A percentile compares a stretch with the other conserved stretches of the same genome.
These are phyloP conservation scores for Candida sojae DNA, from an alignment of 1,139 yeast species.

Conservation along the genomic window DNA sequence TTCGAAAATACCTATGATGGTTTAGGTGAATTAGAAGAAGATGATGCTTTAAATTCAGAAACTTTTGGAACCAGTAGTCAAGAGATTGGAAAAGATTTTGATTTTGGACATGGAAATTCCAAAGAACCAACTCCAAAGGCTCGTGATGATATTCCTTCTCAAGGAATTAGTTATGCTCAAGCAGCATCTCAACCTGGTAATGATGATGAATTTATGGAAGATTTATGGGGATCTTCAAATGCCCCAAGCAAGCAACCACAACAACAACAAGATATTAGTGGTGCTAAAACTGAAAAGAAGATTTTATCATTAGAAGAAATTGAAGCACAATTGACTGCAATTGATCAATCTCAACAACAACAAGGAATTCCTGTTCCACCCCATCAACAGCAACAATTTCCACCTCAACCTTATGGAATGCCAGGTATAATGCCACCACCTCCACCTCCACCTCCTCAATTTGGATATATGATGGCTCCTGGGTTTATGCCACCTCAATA, in stretches of 20 bases:
- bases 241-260: conserved; percentile 25
- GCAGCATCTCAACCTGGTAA: conserved; percentile 44
- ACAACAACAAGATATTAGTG: conserved; percentile 14
- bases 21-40: conserved; percentile 71
- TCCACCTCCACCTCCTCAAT: conserved; percentile 29
- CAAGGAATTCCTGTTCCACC: conserved; percentile 17
- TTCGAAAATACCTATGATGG: conserved; percentile 88
- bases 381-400: conserved; percentile 23
- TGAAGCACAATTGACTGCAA: conserved; percentile 68
- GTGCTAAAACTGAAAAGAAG: conserved; percentile 32
- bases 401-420: conserved; percentile 32
- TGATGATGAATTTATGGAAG: conserved; percentile 53
- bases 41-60: conserved; percentile 82
- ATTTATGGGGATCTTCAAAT: conserved; percentile 47
- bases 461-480: conserved; percentile 44
- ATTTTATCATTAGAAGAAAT: conserved; percentile 72
- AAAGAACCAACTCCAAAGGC: conserved; percentile 12
- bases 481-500: conserved; percentile 44
- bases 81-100: conserved; percentile 68
- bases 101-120: conserved; percentile 55
- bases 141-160: conserved; percentile 21
- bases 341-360: conserved; percentile 32
- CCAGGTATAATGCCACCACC: conserved; percentile 41
- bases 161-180: conserved; percentile 58
- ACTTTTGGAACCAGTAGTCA: conserved; percentile 71